These are phyloP conservation scores for Lasiodiplodia hormozganensis DNA, from an alignment of 2,329 filamentous ascomycete genomes.

Conservation along the genomic window DNA sequence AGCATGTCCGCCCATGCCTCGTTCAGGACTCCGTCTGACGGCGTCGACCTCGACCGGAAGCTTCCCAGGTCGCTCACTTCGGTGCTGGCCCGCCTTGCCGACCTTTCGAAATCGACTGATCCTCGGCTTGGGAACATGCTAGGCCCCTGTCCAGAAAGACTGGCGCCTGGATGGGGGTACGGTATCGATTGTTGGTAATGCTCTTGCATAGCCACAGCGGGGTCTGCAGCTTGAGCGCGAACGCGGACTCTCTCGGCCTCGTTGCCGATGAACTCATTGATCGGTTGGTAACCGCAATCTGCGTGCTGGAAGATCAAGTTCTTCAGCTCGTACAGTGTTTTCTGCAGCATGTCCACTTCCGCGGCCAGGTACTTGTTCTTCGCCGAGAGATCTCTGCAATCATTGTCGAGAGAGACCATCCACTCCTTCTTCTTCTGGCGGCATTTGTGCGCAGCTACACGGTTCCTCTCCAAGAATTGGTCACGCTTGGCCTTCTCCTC, in stretches of 20 bases:
- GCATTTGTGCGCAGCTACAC: slow-evolving; percentile 76
- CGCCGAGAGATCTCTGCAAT: slow-evolving; percentile 47
- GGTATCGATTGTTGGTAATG: background rate
- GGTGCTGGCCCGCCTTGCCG: background rate
- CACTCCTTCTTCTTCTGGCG: slow-evolving; percentile 72
- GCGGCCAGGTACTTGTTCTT: slow-evolving; percentile 46
- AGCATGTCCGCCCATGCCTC: slow-evolving; percentile 9
- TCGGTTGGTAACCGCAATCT: slow-evolving; percentile 41
- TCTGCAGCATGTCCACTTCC: slow-evolving; percentile 33
- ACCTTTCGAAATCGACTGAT: background rate
- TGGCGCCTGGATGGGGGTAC: background rate
- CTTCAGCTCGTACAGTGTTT: slow-evolving; percentile 28
- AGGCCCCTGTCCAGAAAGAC: background rate
- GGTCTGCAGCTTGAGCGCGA: background rate
- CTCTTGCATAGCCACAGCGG: background rate
- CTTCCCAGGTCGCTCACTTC: slow-evolving; percentile 1
- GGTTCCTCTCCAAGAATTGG: slow-evolving; percentile 68
- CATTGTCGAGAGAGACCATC: slow-evolving; percentile 58
- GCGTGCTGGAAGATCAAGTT: slow-evolving; percentile 38
- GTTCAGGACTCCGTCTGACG: background rate
- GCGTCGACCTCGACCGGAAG: background rate
- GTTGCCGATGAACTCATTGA: slow-evolving; percentile 6
- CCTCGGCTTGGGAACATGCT: background rate
- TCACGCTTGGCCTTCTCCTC: slow-evolving; percentile 24
- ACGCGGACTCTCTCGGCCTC: background rate